phyloP scores from a whole-genome alignment of 495 filamentous ascomycete genomes.

The Podospora anserina region DNA sequence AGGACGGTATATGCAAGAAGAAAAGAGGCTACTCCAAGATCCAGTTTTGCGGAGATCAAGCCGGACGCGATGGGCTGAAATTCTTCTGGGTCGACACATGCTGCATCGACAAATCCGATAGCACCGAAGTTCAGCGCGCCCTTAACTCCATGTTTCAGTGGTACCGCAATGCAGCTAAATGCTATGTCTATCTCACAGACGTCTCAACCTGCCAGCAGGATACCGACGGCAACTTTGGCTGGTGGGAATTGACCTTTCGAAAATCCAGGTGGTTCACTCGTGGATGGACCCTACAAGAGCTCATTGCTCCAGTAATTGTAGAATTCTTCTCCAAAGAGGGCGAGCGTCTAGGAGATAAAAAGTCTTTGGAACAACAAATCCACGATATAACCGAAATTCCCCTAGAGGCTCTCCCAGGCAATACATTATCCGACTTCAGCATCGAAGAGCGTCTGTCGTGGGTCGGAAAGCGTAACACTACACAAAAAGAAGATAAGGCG shows the following conservation, averaged over 20 bases:
- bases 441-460: conserved; percentile 28
- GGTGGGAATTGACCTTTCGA: too few species aligned
- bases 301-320: conserved; percentile 18
- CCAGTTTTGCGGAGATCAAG: neutral
- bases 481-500: neutral
- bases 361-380: conserved; percentile 14
- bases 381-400: conserved; percentile 23
- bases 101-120: too few species aligned
- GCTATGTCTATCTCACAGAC: conserved; percentile 17
- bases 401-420: neutral
- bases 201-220: too few species aligned
- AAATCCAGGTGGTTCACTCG: too few species aligned
- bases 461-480: conserved; percentile 20
- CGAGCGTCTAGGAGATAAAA: conserved; percentile 24
- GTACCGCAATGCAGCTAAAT: conserved; percentile 31
- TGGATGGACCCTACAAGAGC: neutral
- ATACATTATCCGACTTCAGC: conserved; percentile 6
- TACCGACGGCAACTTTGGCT: too few species aligned
- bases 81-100: too few species aligned
- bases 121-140: conserved; percentile 37
- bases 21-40: conserved; percentile 25
- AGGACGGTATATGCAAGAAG: conserved; percentile 3
- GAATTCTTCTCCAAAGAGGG: conserved; percentile 27
- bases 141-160: conserved; percentile 48
- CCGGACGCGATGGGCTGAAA: too few species aligned